Evolutionary conservation across 306 rosid genomes (phyloP).

Genomic region (Macrotyloma uniflorum): DNA sequence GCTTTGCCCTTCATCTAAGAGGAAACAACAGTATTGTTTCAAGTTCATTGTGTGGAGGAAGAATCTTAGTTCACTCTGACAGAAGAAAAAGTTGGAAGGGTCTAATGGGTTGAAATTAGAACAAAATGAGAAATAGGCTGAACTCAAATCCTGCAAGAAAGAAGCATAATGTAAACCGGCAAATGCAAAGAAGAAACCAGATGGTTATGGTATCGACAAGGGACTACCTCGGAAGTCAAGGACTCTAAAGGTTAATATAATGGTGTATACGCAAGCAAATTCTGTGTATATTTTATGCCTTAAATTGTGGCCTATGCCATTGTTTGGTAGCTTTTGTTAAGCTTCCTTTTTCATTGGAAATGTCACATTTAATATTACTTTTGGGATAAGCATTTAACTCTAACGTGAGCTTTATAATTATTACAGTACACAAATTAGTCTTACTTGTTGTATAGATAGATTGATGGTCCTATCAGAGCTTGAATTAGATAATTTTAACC

Average conservation of each 20-base stretch:
- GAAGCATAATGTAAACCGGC: slow-evolving; percentile 20
- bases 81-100: not conserved
- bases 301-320: slow-evolving; percentile 21
- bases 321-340: slow-evolving; percentile 43
- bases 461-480: not conserved
- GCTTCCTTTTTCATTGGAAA: slow-evolving; percentile 41
- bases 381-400: not conserved
- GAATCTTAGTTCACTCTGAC: slow-evolving; percentile 8
- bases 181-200: slow-evolving; percentile 46
- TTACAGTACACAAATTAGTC: not conserved
- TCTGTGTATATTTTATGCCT: slow-evolving; percentile 16
- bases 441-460: not conserved
- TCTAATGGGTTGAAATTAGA: not conserved
- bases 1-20: slow-evolving; percentile 38
- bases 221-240: slow-evolving; percentile 62
- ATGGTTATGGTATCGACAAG: slow-evolving; percentile 54
- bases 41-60: slow-evolving; percentile 42
- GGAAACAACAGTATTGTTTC: slow-evolving; percentile 54
- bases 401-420: not conserved
- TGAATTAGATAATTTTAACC: not conserved
- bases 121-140: slow-evolving; percentile 19
- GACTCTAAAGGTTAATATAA: slow-evolving; percentile 37
- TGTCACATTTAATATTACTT: slow-evolving; percentile 31
- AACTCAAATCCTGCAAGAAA: slow-evolving; percentile 38
- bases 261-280: slow-evolving; percentile 10